A percentile compares a stretch with the other conserved stretches of the same genome.
These are phyloP conservation scores for Fusarium sp. DNA, from an alignment of 2,329 filamentous ascomycete genomes.

Conservation along the genomic window DNA sequence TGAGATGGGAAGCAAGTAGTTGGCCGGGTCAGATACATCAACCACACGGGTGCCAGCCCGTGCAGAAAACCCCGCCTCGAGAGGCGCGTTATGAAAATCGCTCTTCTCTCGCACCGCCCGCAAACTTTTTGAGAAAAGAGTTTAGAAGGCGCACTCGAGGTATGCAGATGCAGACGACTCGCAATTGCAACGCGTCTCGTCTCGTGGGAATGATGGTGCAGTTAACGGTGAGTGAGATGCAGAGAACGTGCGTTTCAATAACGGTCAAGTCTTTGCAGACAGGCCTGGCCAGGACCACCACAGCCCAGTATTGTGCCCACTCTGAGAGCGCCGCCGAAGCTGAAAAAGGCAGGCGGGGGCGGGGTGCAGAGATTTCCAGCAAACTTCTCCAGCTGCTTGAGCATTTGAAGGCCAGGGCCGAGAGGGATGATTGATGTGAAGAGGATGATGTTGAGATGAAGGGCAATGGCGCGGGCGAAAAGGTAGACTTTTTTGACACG, in stretches of 20 bases:
- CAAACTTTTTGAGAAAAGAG: conserved; percentile 10
- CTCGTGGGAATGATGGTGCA: background rate
- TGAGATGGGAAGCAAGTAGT: no score
- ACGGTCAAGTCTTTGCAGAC: background rate
- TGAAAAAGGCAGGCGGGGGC: conserved; percentile 47
- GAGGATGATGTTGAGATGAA: background rate
- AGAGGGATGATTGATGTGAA: background rate
- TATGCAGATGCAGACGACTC: background rate
- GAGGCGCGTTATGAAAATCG: no score
- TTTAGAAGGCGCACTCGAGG: conserved; percentile 7
- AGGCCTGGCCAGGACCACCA: conserved; percentile 2
- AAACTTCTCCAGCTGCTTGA: conserved; percentile 28
- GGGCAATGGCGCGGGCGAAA: background rate
- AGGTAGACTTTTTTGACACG: background rate
- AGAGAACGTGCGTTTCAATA: background rate
- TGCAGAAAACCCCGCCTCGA: no score
- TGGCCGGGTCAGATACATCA: no score
- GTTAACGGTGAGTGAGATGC: conserved; percentile 2
- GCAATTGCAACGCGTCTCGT: background rate
- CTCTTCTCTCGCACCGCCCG: no score
- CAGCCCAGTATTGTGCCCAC: conserved; percentile 28
- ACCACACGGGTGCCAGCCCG: no score
- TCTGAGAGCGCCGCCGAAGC: conserved; percentile 25
- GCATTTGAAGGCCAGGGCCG: conserved; percentile 18
- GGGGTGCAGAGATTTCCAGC: conserved; percentile 49